Percentiles rank a stretch among this genome's conserved stretches.
Evolutionary conservation across 2,329 filamentous ascomycete species (phyloP).

Genomic region (Penicillium sp.): DNA sequence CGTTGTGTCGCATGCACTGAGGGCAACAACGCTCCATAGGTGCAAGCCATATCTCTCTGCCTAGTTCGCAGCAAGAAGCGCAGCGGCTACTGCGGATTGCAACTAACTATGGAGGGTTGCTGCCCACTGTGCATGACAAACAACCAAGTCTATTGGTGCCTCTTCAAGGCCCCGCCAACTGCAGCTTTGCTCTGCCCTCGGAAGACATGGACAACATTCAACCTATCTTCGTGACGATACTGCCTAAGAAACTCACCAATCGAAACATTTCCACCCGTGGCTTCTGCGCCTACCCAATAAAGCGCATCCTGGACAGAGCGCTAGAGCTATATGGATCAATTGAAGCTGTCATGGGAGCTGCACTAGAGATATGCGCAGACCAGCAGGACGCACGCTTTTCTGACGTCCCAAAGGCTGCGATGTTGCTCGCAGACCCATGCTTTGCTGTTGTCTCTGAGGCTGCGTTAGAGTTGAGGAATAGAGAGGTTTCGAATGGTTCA

Average conservation of each 20-base stretch:
- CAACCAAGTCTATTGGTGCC: constrained; percentile 1
- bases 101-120: neutral
- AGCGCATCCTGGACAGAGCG: neutral
- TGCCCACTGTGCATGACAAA: neutral
- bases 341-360: neutral
- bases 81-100: neutral
- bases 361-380: neutral
- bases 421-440: neutral
- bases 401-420: rapidly evolving
- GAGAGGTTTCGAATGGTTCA: no score
- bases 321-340: neutral
- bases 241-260: no score
- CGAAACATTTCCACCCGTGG: no score
- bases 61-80: neutral
- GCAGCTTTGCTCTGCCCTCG: neutral
- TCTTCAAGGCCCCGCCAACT: neutral
- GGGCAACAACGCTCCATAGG: constrained; percentile 1
- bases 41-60: neutral
- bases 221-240: no score
- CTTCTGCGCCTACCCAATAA: neutral
- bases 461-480: no score
- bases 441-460: no score
- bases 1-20: neutral
- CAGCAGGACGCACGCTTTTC: no score
- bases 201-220: neutral